Percentiles rank a stretch among this genome's conserved stretches.
phyloP scores from a whole-genome alignment of 805 yeast genomes.

The Candida krabiensis region DNA sequence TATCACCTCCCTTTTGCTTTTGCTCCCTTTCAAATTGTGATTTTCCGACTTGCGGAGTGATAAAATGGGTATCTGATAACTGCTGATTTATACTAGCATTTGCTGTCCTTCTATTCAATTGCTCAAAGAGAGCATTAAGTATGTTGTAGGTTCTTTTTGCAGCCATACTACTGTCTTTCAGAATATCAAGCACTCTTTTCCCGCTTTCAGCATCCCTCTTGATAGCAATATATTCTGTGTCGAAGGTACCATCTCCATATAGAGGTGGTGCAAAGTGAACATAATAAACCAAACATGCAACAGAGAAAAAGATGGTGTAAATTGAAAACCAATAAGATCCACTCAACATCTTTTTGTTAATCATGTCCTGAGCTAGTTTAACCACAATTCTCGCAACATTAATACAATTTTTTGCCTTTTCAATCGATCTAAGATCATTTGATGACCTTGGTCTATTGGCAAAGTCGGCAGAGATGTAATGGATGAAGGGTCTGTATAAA shows the following conservation, averaged over 20 bases:
- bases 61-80: conserved; percentile 19
- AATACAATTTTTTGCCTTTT: conserved; percentile 80
- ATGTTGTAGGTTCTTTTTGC: conserved; percentile 80
- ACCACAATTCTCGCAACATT: conserved; percentile 82
- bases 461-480: conserved; percentile 65
- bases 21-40: conserved; percentile 21
- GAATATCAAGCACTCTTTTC: conserved; percentile 63
- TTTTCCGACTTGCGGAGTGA: conserved; percentile 30
- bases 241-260: conserved; percentile 38
- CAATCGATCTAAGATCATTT: conserved; percentile 59
- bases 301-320: conserved; percentile 85
- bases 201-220: conserved; percentile 81
- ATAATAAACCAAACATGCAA: conserved; percentile 82
- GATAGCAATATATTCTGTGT: conserved; percentile 55
- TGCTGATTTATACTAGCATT: conserved; percentile 31
- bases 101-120: conserved; percentile 71
- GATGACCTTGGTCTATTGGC: conserved; percentile 22
- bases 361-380: conserved; percentile 77
- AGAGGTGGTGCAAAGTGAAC: conserved; percentile 51
- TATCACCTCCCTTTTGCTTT: conserved; percentile 8
- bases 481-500: conserved; percentile 85
- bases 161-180: conserved; percentile 74
- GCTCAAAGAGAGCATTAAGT: conserved; percentile 77
- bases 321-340: conserved; percentile 93
- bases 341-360: conserved; percentile 63